These are phyloP conservation scores for Peniophora sp. DNA, from an alignment of 1,284 basidiomycete genomes.

Conservation along the genomic window DNA sequence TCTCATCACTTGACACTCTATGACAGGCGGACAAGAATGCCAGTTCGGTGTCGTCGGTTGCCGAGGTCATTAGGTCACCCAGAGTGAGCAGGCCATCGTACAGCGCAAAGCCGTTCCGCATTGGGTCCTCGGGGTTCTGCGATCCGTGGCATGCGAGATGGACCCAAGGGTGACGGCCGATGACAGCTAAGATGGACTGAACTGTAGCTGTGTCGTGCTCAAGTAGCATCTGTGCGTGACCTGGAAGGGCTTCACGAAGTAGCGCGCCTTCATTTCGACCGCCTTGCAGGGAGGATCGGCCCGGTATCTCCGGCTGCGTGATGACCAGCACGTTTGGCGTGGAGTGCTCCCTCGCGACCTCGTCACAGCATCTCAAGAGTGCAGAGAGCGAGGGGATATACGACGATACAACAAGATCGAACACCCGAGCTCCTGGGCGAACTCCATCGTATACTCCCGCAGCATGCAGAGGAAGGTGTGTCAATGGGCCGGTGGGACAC, in stretches of 20 bases:
- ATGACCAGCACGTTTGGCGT: not conserved
- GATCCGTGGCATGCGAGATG: constrained; percentile 2
- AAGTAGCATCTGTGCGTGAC: constrained; percentile 8
- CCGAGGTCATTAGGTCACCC: not conserved
- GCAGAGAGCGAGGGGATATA: not conserved
- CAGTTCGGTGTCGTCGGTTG: not conserved
- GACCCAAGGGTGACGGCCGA: not conserved
- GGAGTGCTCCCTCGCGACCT: too few species aligned
- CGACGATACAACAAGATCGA: too few species aligned
- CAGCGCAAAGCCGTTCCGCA: not conserved
- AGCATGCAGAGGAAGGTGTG: constrained; percentile 18
- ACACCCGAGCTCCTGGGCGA: too few species aligned
- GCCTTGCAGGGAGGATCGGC: not conserved
- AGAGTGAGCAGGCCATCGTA: not conserved
- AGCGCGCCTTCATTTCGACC: not conserved
- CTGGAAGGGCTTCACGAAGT: constrained; percentile 4
- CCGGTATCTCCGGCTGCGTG: constrained; percentile 1
- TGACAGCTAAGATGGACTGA: not conserved
- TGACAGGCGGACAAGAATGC: constrained; percentile 17
- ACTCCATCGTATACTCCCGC: too few species aligned
- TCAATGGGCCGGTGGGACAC: constrained; percentile 16
- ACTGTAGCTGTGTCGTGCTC: constrained; percentile 10
- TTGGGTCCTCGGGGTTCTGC: not conserved
- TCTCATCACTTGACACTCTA: constrained; percentile 14
- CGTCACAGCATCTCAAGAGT: too few species aligned